A percentile compares a stretch with the other conserved stretches of the same genome.
These are phyloP conservation scores for Breviolum minutum DNA, from an alignment of 73 alveolate genomes.

Conservation along the genomic window DNA sequence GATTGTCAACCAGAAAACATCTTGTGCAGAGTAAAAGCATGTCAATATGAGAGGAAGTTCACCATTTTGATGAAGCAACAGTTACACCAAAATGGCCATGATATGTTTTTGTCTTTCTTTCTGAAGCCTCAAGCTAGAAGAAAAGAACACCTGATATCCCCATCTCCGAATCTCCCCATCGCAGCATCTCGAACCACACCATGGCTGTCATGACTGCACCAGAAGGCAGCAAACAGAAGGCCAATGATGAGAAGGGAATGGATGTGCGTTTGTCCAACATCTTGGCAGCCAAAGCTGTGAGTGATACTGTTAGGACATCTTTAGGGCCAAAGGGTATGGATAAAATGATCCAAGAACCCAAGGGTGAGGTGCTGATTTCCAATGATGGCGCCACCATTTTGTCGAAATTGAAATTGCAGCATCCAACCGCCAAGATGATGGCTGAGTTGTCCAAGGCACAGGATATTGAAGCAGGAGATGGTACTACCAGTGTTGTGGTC, in stretches of 20 bases:
- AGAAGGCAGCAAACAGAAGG: constrained; percentile 56
- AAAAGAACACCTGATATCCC: too few species aligned
- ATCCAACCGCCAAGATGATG: constrained; percentile 99
- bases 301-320: constrained; percentile 99
- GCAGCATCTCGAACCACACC: too few species aligned
- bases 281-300: constrained; percentile 97
- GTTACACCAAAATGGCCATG: too few species aligned
- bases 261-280: constrained; percentile 95
- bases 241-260: constrained; percentile 83
- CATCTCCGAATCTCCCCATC: too few species aligned
- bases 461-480: constrained; percentile 99
- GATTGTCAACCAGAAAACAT: too few species aligned
- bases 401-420: constrained; percentile 99
- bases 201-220: constrained; percentile 26
- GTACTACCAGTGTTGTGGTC: constrained; percentile 99
- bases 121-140: too few species aligned
- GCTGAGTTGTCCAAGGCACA: constrained; percentile 99
- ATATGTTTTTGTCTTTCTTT: too few species aligned
- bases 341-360: constrained; percentile 98
- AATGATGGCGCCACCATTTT: constrained; percentile 99
- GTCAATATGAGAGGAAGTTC: not conserved
- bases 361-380: constrained; percentile 98
- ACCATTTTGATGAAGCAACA: too few species aligned
- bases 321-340: constrained; percentile 99
- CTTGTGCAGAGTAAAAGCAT: not conserved